Evolutionary conservation across 2,329 filamentous ascomycete genomes (phyloP), one percentile per base, ranked within the genome.

Genomic region (Immersiporthe knoxdaviesiana): DNA sequence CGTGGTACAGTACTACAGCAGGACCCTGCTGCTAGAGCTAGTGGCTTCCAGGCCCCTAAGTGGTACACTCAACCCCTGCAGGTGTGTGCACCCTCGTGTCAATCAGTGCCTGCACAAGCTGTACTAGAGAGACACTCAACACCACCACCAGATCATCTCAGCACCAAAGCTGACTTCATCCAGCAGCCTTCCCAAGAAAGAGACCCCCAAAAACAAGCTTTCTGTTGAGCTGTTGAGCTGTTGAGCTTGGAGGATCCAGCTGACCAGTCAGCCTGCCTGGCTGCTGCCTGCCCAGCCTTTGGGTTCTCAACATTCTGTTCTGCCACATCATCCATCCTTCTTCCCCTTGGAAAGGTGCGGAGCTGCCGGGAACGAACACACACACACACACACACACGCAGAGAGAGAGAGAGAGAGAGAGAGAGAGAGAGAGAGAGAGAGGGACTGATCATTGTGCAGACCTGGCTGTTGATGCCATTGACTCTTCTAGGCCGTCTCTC

Each of bases 401-500:
- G 18, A 21, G 18, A 21, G 18, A 16, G 5, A 47, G 18, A 47
- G 18, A n/a, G 21, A 2, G 21, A 47, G 21, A 4, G 18, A 44
- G 41, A n/a, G 18, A 8, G 21, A 3, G 21, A n/a, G 7, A 47
- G 7, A 7, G 5, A 41, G n/a, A 10, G 18, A 24, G 3, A 27
- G 14, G 5, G 24, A 27, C 21, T 62, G n/a, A 52, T 44, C 24
- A 66, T 58, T 52, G 21, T 32, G n/a, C n/a, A 37, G 21, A 32
- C 30, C 16, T 24, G 30, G n/a, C 39, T 63, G 27, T 58, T 50
- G 14, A 62, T 60, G 63, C 41, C 52, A 32, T 52, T 18, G 27
- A 16, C 12, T 54, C 14, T 56, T 52, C 63, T 24, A 59, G 37
- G 56, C 30, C 41, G 44, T 27, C 32, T 65, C 7, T 61, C 70